Conservation (phyloP, 2,329 filamentous ascomycete species). For the Arachnopeziza araneosa region DNA sequence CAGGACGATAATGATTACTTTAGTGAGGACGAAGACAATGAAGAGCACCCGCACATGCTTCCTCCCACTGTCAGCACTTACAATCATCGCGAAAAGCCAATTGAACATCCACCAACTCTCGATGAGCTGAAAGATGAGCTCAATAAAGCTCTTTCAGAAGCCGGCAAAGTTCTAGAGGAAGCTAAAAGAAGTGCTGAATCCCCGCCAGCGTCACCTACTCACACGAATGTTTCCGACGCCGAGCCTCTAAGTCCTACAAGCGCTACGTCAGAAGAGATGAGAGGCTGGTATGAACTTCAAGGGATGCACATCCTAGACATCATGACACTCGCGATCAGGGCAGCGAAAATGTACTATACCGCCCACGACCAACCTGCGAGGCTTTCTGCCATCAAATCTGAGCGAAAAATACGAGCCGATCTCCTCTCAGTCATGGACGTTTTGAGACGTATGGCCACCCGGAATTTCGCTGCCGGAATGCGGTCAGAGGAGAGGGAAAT, state of each 20-base stretch:
- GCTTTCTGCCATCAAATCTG: conserved; percentile 79
- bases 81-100: conserved; percentile 72
- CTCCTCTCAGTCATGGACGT: conserved; percentile 83
- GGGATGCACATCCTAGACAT: conserved; percentile 90
- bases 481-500: conserved; percentile 69
- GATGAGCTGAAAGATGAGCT: conserved; percentile 69
- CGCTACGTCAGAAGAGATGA: conserved; percentile 24
- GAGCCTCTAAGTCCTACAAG: conserved; percentile 14
- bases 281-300: conserved; percentile 79
- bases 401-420: conserved; percentile 79
- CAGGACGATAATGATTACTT: conserved; percentile 43
- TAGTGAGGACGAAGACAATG: conserved; percentile 49
- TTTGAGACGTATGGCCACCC: conserved; percentile 82
- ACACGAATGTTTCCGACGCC: conserved; percentile 3
- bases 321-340: conserved; percentile 89
- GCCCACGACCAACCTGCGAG: conserved; percentile 82
- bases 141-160: conserved; percentile 62
- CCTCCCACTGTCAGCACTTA: conserved; percentile 98
- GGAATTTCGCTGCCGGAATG: conserved; percentile 80
- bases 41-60: conserved; percentile 71
- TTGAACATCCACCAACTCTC: conserved; percentile 80
- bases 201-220: conserved; percentile 14
- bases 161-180: conserved; percentile 61
- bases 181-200: conserved; percentile 35
- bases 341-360: conserved; percentile 95